phyloP scores from a whole-genome alignment of 1,284 basidiomycete species.

The Moesziomyces antarcticus region DNA sequence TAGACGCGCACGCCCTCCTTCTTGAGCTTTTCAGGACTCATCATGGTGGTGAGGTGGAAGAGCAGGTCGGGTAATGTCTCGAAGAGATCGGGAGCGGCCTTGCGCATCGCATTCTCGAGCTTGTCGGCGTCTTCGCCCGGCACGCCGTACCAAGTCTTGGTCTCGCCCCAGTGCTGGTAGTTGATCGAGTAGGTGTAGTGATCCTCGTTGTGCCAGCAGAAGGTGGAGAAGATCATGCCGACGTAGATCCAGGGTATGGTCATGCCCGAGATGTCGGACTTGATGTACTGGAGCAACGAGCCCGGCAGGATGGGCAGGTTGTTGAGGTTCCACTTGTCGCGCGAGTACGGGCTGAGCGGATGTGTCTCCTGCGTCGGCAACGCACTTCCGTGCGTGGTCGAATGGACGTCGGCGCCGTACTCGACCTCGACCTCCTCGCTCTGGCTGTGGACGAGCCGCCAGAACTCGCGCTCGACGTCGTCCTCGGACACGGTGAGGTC shows the following conservation, averaged over 20 bases:
- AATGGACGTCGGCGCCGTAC: constrained; percentile 98
- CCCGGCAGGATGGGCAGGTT: constrained; percentile 91
- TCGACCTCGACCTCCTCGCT: constrained; percentile 96
- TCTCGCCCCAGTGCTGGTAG: constrained; percentile 96
- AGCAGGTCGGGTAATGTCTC: constrained; percentile 96
- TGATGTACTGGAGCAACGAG: constrained; percentile 88
- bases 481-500: constrained; percentile 80
- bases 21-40: constrained; percentile 89
- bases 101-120: constrained; percentile 94
- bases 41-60: constrained; percentile 96
- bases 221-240: constrained; percentile 98
- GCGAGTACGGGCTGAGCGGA: constrained; percentile 85
- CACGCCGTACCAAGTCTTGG: constrained; percentile 99
- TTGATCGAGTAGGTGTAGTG: constrained; percentile 85
- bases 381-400: constrained; percentile 94
- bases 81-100: constrained; percentile 97
- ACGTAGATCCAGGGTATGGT: constrained; percentile 99
- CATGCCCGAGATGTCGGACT: constrained; percentile 99
- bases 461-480: constrained; percentile 95
- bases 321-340: constrained; percentile 97
- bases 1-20: constrained; percentile 93
- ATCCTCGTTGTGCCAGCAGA: constrained; percentile 99
- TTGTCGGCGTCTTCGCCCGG: constrained; percentile 92
- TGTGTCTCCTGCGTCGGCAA: constrained; percentile 95
- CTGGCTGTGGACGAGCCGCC: constrained; percentile 90